Conservation (phyloP, 202 grass and related monocot species). For the Setaria italica region DNA sequence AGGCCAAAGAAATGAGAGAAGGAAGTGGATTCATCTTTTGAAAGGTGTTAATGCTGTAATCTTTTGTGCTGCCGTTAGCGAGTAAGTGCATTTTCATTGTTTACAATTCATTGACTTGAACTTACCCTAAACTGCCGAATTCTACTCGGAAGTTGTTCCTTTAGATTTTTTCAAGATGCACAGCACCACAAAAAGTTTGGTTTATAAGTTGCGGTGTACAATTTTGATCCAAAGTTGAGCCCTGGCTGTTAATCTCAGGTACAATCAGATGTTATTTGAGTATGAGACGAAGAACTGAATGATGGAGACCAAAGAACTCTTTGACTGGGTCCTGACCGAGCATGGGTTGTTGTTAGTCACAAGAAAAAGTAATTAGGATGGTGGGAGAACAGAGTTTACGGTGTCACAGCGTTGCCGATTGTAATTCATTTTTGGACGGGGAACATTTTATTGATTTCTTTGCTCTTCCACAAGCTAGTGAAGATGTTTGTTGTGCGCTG, state of each 20-base stretch:
- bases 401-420: constrained; percentile 16
- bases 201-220: background rate
- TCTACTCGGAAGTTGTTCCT: constrained; percentile 12
- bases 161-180: background rate
- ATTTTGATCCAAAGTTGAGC: background rate
- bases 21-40: constrained; percentile 99
- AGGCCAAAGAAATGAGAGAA: constrained; percentile 99
- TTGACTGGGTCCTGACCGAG: constrained; percentile 87
- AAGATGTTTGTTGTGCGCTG: too few relatives aligned
- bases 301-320: constrained; percentile 98
- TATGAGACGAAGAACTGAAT: constrained; percentile 93
- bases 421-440: constrained; percentile 45
- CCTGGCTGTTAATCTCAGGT: constrained; percentile 54
- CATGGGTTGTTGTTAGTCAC: constrained; percentile 47
- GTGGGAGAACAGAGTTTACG: constrained; percentile 35
- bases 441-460: constrained; percentile 24
- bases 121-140: background rate
- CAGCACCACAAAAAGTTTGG: background rate
- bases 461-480: constrained; percentile 14
- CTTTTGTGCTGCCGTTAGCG: constrained; percentile 98
- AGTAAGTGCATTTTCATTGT: constrained; percentile 62
- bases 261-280: constrained; percentile 93
- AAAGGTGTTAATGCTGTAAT: constrained; percentile 93
- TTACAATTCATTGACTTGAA: constrained; percentile 17
- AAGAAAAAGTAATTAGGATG: constrained; percentile 33